These are phyloP conservation scores for Kalmusia sp. DNA, from an alignment of 2,329 filamentous ascomycete genomes.

Conservation along the genomic window DNA sequence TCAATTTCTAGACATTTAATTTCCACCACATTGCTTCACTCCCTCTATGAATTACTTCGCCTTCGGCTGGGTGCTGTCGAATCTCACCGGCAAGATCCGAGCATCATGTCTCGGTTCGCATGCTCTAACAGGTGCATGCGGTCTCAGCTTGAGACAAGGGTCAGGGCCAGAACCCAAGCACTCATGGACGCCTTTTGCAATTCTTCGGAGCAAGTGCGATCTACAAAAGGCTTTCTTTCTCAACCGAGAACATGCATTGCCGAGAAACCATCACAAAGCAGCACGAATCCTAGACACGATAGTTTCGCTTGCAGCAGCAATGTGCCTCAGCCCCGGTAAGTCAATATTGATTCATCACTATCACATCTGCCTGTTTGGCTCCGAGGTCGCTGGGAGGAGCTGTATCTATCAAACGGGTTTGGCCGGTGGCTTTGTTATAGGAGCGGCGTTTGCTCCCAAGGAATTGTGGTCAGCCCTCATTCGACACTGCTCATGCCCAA, in stretches of 20 bases:
- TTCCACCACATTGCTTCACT: background rate
- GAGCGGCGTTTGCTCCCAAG: slow-evolving; percentile 3
- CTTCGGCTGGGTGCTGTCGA: background rate
- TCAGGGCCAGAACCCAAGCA: background rate
- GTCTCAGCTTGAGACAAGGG: slow-evolving; percentile 4
- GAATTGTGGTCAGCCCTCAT: background rate
- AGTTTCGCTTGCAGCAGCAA: background rate
- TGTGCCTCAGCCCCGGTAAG: background rate
- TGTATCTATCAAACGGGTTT: background rate
- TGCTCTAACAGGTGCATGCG: background rate
- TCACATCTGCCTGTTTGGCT: background rate
- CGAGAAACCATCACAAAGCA: background rate
- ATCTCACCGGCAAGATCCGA: background rate
- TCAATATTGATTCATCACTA: background rate
- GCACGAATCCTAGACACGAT: background rate
- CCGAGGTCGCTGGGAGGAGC: background rate
- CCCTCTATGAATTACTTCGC: background rate
- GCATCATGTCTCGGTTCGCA: background rate
- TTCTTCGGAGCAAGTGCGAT: too few species aligned
- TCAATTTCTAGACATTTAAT: background rate
- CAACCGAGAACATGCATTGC: background rate
- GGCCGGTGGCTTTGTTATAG: background rate
- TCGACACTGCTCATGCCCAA: background rate
- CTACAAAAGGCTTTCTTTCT: background rate
- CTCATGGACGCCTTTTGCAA: background rate